Evolutionary conservation across 352 stramenopile species (phyloP), one percentile per base, ranked within the genome.

Genomic region (Phytophthora sojae): DNA sequence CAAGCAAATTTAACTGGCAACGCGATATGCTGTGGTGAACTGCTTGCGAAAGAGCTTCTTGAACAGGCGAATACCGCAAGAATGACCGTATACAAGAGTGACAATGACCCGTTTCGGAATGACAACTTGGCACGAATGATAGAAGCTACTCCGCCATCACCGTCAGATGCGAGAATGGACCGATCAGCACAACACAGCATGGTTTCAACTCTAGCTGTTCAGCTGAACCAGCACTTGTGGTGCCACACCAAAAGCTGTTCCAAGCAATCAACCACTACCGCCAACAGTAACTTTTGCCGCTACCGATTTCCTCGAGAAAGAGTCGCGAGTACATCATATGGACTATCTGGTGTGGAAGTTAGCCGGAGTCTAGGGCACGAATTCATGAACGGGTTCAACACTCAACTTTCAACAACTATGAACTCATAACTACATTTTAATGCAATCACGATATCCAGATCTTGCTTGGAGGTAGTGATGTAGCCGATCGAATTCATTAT

Each of bases 371-470:
- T 67, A 0, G 50, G 29, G 0, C 61, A 67, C 7, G 61, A 67
- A 19, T 61, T 39, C n/a, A 37, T 67, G 0, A 67, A 56, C 37
- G 61, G 61, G 2, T 61, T 51, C 19, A 67, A n/a, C n/a, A n/a
- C n/a, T n/a, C n/a, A n/a, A n/a, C n/a, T n/a, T n/a, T n/a, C n/a
- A n/a, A n/a, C n/a, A n/a, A 61, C 25, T 67, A 67, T 25, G 51
- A 47, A 14, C 7, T 67, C 0, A 67, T 67, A 51, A 51, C 61
- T 4, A 50, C 61, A 2, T 67, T 67, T 21, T 53, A 29, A 29
- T 29, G 26, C 26, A 29, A 29, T 29, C 26, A 29, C 26, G 26
- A 29, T 29, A 29, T 29, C 21, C 61, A 60, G 26, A 2, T 55
- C 4, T 42, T 61, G 2, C 23, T 56, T 14, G 61, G 37, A 15